Evolutionary conservation across 345 rosid species (phyloP), one percentile per base, ranked within the genome.

Genomic region (Excoecaria agallocha): DNA sequence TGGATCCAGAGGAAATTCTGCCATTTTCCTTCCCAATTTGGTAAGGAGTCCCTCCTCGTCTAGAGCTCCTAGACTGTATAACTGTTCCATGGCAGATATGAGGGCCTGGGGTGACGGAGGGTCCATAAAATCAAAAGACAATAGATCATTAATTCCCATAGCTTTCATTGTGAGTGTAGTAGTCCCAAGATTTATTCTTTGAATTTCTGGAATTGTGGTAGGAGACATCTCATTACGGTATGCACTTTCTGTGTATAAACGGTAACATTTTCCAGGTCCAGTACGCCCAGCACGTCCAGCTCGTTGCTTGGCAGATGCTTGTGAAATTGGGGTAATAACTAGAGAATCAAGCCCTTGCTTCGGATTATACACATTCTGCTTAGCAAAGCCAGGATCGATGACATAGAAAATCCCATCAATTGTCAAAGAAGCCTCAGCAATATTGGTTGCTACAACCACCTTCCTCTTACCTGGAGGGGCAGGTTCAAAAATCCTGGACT

Each of bases 11-110:
- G 98, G 98, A 83, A 94, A 94, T 78, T 92, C 98, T 0, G 98
- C 98, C 97, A 94, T 94, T 86, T 94, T 89, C 81, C 97, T 92
- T 63, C 98, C 98, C 72, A 92, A 82, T 81, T 92, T 94, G 55
- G 97, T 94, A 77, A 94, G 85, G 79, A 94, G 89, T 2, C 97
- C 97, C 80, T 92, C 97, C 79, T 94, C 95, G 57, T 94, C 97
- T 61, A 94, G 79, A 41, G 97, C 98, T 81, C 98, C 98, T 45
- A 94, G 74, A 69, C 95, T 89, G 75, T 89, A 92, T 66, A 94
- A 80, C 82, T 91, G 93, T 80, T 94, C 98, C 98, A 94, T 89
- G 69, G 98, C 97, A 75, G 98, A 94, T 49, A 89, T 88, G 71
- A 94, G 87, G 41, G 97, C 95, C 73, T 92, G 95, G 8, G 92